These are phyloP conservation scores for Amanita rimosa DNA, from an alignment of 768 basidiomycete genomes.

Conservation along the genomic window DNA sequence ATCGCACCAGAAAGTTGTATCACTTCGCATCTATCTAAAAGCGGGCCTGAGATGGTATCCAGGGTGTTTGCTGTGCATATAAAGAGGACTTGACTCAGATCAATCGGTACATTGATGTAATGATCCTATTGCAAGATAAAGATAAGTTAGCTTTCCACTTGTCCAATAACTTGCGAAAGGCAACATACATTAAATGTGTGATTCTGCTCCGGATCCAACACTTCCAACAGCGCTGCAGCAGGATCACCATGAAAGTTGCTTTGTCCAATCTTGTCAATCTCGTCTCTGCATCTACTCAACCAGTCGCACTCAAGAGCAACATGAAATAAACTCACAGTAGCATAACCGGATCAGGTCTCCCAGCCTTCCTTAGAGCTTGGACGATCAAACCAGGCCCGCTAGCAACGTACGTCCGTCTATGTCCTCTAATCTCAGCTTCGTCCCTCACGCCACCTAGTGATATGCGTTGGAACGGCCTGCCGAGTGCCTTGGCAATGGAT, in stretches of 20 bases:
- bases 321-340: slow-evolving; percentile 40
- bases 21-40: slow-evolving; percentile 85
- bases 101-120: slow-evolving; percentile 82
- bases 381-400: slow-evolving; percentile 79
- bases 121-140: slow-evolving; percentile 49
- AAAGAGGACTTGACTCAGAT: slow-evolving; percentile 82
- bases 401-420: slow-evolving; percentile 79
- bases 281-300: slow-evolving; percentile 41
- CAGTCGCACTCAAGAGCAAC: background rate
- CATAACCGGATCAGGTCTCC: slow-evolving; percentile 69
- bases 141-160: background rate
- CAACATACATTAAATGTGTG: slow-evolving; percentile 59
- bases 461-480: slow-evolving; percentile 84
- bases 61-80: slow-evolving; percentile 89
- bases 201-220: slow-evolving; percentile 92
- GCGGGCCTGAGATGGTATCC: slow-evolving; percentile 79
- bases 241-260: slow-evolving; percentile 91
- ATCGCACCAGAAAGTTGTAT: slow-evolving; percentile 60
- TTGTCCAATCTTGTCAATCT: slow-evolving; percentile 85
- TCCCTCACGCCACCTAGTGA: slow-evolving; percentile 89
- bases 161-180: background rate
- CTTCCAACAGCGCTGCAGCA: slow-evolving; percentile 81
- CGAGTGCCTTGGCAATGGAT: slow-evolving; percentile 74
- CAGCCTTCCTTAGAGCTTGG: slow-evolving; percentile 78
- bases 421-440: slow-evolving; percentile 58